phyloP scores from a whole-genome alignment of 2,329 filamentous ascomycete species.

The Colletotrichum falcatum region DNA sequence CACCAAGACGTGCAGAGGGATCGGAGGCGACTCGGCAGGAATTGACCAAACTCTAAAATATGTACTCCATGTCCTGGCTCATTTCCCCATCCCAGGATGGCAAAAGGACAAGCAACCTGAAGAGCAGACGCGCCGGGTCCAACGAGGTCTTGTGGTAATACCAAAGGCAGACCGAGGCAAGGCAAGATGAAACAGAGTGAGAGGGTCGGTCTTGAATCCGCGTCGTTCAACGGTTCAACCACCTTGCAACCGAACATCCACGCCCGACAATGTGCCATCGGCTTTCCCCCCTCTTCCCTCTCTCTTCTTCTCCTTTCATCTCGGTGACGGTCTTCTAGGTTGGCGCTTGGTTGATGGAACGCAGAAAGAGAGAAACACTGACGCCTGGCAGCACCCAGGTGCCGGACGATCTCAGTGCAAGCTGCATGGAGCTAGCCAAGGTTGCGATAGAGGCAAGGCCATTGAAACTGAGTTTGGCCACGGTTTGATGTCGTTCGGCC shows the following conservation, averaged over 20 bases:
- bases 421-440: background rate
- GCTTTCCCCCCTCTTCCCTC: too few species aligned
- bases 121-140: background rate
- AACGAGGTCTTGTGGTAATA: background rate
- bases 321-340: constrained; percentile 5
- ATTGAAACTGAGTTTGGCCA: constrained; percentile 32
- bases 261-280: too few species aligned
- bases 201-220: background rate
- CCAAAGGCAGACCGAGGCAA: background rate
- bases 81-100: background rate
- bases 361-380: background rate
- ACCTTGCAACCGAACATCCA: too few species aligned
- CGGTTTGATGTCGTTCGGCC: constrained; percentile 29
- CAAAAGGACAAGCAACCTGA: background rate
- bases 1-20: background rate
- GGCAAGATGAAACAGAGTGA: background rate
- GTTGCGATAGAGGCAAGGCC: background rate
- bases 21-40: background rate
- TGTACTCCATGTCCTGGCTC: background rate
- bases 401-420: background rate
- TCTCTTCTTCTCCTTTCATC: background rate
- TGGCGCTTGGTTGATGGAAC: constrained; percentile 12
- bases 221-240: background rate
- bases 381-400: background rate
- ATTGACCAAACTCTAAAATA: background rate